Conservation (phyloP, 495 filamentous ascomycete species). For the Glonium stellatum region DNA sequence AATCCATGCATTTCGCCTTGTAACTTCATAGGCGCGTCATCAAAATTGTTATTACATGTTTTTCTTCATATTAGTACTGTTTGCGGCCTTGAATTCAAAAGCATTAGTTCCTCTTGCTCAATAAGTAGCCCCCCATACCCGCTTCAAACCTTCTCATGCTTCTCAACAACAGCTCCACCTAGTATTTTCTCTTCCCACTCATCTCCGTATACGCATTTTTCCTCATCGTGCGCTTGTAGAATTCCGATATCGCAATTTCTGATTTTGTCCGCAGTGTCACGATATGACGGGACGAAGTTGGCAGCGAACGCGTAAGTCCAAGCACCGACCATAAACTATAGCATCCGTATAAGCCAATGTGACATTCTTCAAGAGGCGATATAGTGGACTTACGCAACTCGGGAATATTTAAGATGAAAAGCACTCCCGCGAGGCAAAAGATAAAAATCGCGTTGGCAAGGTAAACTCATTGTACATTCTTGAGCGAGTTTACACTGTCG, state of each 20-base stretch:
- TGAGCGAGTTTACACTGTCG: conserved; percentile 45
- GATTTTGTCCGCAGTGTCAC: conserved; percentile 53
- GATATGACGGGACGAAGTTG: conserved; percentile 55
- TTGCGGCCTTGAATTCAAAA: too few species aligned
- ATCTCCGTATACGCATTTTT: neutral
- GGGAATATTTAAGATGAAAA: conserved; percentile 37
- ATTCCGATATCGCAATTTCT: conserved; percentile 45
- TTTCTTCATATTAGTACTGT: too few species aligned
- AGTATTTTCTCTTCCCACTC: neutral
- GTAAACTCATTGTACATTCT: conserved; percentile 70
- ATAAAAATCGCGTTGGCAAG: conserved; percentile 53
- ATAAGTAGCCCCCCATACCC: neutral
- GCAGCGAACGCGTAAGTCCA: conserved; percentile 52
- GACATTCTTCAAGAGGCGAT: too few species aligned
- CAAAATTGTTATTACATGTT: too few species aligned
- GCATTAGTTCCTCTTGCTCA: too few species aligned
- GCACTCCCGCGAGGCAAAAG: conserved; percentile 20
- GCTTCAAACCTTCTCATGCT: neutral
- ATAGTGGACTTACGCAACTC: conserved; percentile 39
- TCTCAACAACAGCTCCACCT: neutral
- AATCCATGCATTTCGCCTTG: too few species aligned
- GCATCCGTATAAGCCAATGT: too few species aligned
- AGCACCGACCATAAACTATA: conserved; percentile 46
- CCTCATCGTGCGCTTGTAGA: neutral
- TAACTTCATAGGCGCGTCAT: too few species aligned